phyloP scores from a whole-genome alignment of 2,329 filamentous ascomycete species.

The Phyllosticta paracitricarpa region DNA sequence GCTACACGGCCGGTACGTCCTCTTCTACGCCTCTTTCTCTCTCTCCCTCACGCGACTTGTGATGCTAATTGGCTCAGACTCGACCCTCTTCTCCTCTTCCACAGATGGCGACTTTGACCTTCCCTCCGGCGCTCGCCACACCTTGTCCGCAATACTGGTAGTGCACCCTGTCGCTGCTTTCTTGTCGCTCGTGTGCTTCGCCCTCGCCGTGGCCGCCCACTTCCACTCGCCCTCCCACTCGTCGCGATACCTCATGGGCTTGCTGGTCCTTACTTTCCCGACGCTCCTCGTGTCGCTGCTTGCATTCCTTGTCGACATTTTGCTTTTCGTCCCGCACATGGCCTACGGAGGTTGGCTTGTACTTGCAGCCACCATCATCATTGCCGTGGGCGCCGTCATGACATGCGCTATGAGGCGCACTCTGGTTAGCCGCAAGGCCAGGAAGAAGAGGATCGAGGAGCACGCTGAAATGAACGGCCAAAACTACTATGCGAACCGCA shows the following conservation, averaged over 20 bases:
- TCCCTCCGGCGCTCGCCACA: slow-evolving; percentile 54
- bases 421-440: slow-evolving; percentile 82
- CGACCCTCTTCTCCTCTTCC: slow-evolving; percentile 38
- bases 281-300: slow-evolving; percentile 75
- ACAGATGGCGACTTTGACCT: slow-evolving; percentile 47
- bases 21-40: not conserved
- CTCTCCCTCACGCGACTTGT: not conserved
- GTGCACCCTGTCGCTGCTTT: slow-evolving; percentile 86
- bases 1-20: slow-evolving; percentile 71
- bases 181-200: slow-evolving; percentile 74
- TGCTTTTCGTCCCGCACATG: slow-evolving; percentile 89
- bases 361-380: slow-evolving; percentile 75
- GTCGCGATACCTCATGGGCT: slow-evolving; percentile 69
- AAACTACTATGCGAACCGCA: slow-evolving; percentile 61
- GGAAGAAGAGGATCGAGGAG: slow-evolving; percentile 81
- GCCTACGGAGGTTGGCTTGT: slow-evolving; percentile 93
- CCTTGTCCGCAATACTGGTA: slow-evolving; percentile 80
- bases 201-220: slow-evolving; percentile 70
- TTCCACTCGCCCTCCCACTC: slow-evolving; percentile 84
- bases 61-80: slow-evolving; percentile 19
- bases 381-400: slow-evolving; percentile 70
- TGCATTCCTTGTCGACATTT: slow-evolving; percentile 84
- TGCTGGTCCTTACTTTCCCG: slow-evolving; percentile 79
- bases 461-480: slow-evolving; percentile 97
- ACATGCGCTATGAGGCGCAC: slow-evolving; percentile 93